Evolutionary conservation across 2,329 filamentous ascomycete genomes (phyloP), one percentile per base, ranked within the genome.

Genomic region (Pseudogymnoascus sp.): DNA sequence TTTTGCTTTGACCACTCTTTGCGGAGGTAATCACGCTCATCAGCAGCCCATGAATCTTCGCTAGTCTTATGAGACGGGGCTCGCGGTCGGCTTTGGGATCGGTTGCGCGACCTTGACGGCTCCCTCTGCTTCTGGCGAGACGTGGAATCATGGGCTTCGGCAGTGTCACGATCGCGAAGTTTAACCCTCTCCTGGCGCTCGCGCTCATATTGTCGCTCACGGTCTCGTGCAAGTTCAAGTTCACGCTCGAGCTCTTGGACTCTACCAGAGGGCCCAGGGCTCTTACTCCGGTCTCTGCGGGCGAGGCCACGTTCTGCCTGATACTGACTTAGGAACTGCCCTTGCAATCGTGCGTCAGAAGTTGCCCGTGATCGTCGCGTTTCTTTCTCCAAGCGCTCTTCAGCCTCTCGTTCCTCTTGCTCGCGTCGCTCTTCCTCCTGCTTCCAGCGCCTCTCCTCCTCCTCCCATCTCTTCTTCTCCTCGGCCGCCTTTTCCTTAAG

Each of bases 251-350:
- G 79, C 71, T 97, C 87, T 67, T 83, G 83, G 64, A 97, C 86
- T 39, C 91, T 85, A 65, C 80, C 82, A 64, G 79, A 83, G 60
- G 78, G 77, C 16, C 72, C 73, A 54, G 70, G 72, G 41, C 73
- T 73, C 25, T 70, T 73, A 18, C 70, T 74, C 64, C 69, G 70
- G 70, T 62, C 74, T 71, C 67, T 68, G 67, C 70, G 71, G 61
- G 68, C 66, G 60, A 73, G 69, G 64, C 78, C 73, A 70, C 89
- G 85, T 66, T 90, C 86, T 18, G 87, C 85, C 71, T 90, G 88
- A 71, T 96, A 96, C 70, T 96, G 89, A 70, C 89, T 93, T 58
- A 96, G 80, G 67, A 87, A 92, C 70, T 96, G 91, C 2, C 91
- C 91, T 63, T 86, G 87, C 20, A 96, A 78, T 64, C 86, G 83